Conservation (phyloP, 2,329 filamentous ascomycete genomes). For the Calycina herbarum region DNA sequence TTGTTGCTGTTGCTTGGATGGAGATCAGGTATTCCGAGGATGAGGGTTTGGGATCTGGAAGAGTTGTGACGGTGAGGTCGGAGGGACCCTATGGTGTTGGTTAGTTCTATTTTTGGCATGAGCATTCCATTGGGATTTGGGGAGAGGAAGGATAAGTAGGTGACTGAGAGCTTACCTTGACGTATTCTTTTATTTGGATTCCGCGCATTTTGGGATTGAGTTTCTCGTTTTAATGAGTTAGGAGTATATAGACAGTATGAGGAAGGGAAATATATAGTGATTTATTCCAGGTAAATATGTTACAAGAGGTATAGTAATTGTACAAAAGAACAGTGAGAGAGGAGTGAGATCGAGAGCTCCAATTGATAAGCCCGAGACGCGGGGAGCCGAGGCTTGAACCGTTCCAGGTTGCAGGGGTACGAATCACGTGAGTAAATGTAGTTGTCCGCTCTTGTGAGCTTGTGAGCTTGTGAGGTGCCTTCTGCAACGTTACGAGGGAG, state of each 20-base stretch:
- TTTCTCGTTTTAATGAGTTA: no score
- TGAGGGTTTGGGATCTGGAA: slow-evolving; percentile 72
- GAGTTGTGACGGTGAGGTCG: slow-evolving; percentile 72
- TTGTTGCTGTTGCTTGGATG: slow-evolving; percentile 84
- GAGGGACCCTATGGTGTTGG: slow-evolving; percentile 61
- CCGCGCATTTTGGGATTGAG: slow-evolving; percentile 59
- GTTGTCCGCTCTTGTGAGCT: no score
- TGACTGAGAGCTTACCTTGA: slow-evolving; percentile 55
- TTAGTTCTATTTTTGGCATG: slow-evolving; percentile 8
- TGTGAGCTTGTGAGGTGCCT: no score
- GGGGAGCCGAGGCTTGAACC: no score
- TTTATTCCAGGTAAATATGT: background rate
- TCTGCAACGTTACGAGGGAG: no score
- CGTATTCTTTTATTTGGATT: slow-evolving; percentile 72
- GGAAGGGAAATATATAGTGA: background rate
- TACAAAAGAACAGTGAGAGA: no score
- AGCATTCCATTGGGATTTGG: background rate
- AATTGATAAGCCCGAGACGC: no score
- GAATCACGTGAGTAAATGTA: no score
- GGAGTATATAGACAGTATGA: background rate
- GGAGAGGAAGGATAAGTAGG: slow-evolving; percentile 4
- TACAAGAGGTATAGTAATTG: background rate
- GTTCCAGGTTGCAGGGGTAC: no score
- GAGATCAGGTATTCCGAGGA: slow-evolving; percentile 80
- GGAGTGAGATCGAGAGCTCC: no score